Percentiles rank a stretch among this genome's conserved stretches.
phyloP scores from a whole-genome alignment of 176 grass and related monocot species.

The Oryza meridionalis region DNA sequence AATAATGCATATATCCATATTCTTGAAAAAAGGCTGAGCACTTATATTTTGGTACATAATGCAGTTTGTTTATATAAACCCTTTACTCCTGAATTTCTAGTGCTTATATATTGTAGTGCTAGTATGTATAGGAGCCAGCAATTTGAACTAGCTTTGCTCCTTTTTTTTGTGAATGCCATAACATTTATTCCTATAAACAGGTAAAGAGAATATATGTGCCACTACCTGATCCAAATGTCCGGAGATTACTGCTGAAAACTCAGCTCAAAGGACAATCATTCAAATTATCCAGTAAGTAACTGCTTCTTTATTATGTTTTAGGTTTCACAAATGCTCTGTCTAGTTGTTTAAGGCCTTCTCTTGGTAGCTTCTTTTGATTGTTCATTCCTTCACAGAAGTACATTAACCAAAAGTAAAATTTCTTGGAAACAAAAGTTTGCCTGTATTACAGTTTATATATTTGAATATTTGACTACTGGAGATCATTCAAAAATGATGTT shows the following conservation, averaged over 20 bases:
- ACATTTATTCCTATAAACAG: constrained; percentile 48
- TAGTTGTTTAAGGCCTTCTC: background rate
- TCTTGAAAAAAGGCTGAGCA: background rate
- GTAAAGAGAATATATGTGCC: constrained; percentile 99
- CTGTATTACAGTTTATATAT: background rate
- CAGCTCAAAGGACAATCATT: constrained; percentile 91
- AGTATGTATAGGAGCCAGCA: background rate
- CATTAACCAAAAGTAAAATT: background rate
- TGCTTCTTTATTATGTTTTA: background rate
- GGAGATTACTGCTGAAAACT: constrained; percentile 85
- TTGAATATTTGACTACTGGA: background rate
- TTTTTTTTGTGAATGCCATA: background rate
- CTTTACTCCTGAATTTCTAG: background rate
- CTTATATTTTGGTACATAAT: background rate
- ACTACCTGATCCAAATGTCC: constrained; percentile 74
- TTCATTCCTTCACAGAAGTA: background rate
- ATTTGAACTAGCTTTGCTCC: background rate
- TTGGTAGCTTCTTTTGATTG: background rate
- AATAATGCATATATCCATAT: background rate
- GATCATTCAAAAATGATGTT: background rate
- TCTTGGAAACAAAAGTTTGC: background rate
- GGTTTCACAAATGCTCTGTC: background rate
- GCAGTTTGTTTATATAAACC: background rate
- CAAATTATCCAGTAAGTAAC: constrained; percentile 79
- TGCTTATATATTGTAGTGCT: background rate